Conservation (phyloP, 495 filamentous ascomycete genomes). For the Aspergillus homomorphus region DNA sequence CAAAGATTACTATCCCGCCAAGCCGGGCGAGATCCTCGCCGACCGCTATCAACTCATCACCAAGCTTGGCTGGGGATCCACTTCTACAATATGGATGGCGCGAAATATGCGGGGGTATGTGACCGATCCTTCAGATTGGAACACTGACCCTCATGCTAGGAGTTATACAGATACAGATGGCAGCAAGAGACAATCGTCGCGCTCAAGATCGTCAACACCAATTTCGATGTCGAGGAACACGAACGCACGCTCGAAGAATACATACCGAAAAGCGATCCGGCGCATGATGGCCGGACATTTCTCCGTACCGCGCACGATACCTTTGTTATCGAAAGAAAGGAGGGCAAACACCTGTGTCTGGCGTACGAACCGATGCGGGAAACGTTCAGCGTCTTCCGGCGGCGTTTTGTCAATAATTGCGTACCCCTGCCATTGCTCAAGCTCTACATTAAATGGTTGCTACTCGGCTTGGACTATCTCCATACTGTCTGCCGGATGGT, state of each 20-base stretch:
- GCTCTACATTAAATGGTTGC: constrained; percentile 25
- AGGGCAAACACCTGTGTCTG: constrained; percentile 30
- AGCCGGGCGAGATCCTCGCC: constrained; percentile 39
- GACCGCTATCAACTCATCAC: constrained; percentile 39
- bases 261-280: constrained; percentile 17
- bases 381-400: constrained; percentile 23
- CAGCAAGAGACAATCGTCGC: constrained; percentile 25
- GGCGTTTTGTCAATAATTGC: constrained; percentile 15
- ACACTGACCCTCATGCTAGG: not conserved
- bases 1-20: constrained; percentile 41
- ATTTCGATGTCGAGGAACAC: constrained; percentile 15
- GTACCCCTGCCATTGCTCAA: constrained; percentile 24
- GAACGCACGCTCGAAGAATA: constrained; percentile 28
- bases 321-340: constrained; percentile 22
- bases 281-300: constrained; percentile 20
- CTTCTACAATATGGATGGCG: constrained; percentile 44
- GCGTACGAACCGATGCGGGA: constrained; percentile 33
- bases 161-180: constrained; percentile 17
- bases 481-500: constrained; percentile 33
- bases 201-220: constrained; percentile 31
- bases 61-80: constrained; percentile 44
- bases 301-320: constrained; percentile 10
- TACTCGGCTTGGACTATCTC: constrained; percentile 36
- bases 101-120: constrained; percentile 32
- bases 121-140: constrained; percentile 18